Evolutionary conservation across 2,329 filamentous ascomycete species (phyloP).

Genomic region (Pseudogymnoascus sp.): DNA sequence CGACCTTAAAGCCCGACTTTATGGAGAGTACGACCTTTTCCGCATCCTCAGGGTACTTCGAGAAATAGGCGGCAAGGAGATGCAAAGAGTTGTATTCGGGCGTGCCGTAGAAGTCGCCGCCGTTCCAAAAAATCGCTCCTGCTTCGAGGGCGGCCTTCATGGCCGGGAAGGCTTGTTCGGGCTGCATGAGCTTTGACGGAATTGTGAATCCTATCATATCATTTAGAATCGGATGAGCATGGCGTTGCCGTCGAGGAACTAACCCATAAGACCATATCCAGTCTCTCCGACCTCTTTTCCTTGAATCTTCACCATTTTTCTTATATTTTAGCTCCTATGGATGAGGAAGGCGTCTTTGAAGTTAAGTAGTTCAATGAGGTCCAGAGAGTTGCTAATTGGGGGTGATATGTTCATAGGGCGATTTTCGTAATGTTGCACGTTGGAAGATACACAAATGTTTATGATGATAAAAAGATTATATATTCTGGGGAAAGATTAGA

Average conservation of each 20-base stretch:
- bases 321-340: background rate
- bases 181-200: conserved; percentile 18
- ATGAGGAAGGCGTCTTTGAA: background rate
- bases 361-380: background rate
- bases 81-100: conserved; percentile 49
- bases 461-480: background rate
- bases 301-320: conserved; percentile 12
- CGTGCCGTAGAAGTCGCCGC: conserved; percentile 54
- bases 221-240: background rate
- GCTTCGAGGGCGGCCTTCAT: conserved; percentile 42
- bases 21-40: conserved; percentile 51
- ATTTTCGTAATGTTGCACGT: background rate
- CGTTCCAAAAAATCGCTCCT: conserved; percentile 47
- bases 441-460: background rate
- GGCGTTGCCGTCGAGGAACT: background rate
- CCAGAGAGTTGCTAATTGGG: no score
- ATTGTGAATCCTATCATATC: conserved; percentile 17
- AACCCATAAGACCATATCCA: conserved; percentile 22
- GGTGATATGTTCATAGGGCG: background rate
- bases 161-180: conserved; percentile 40
- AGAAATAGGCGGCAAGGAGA: conserved; percentile 52
- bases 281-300: conserved; percentile 22
- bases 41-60: conserved; percentile 51
- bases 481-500: background rate
- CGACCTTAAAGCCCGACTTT: conserved; percentile 43